Percentiles rank a stretch among this genome's conserved stretches.
These are phyloP conservation scores for Musa balbisiana DNA, from an alignment of 202 grass and related monocot species.

Conservation along the genomic window DNA sequence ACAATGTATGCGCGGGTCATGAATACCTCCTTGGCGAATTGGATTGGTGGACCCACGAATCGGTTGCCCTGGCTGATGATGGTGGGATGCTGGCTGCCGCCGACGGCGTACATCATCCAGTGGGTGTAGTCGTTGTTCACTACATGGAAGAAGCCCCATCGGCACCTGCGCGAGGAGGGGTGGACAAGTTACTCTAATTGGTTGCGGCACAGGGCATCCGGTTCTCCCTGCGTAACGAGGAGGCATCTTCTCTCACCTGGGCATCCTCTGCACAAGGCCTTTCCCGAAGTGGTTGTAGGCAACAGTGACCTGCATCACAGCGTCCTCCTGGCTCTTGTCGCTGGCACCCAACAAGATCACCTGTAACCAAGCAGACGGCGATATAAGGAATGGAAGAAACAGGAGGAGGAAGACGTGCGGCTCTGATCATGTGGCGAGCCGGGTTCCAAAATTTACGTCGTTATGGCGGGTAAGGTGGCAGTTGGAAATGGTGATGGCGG, in stretches of 20 bases:
- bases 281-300: slow-evolving; percentile 74
- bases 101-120: slow-evolving; percentile 79
- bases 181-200: too few relatives aligned
- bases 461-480: slow-evolving; percentile 18
- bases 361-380: slow-evolving; percentile 6
- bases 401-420: too few relatives aligned
- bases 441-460: background rate
- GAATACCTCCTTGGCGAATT: slow-evolving; percentile 36
- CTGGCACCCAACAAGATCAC: slow-evolving; percentile 68
- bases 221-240: too few relatives aligned
- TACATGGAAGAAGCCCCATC: slow-evolving; percentile 63
- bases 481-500: slow-evolving; percentile 25
- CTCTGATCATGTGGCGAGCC: too few relatives aligned
- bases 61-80: slow-evolving; percentile 86
- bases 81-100: slow-evolving; percentile 54
- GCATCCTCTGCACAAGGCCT: slow-evolving; percentile 70
- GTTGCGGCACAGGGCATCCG: too few relatives aligned
- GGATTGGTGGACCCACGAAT: slow-evolving; percentile 33
- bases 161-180: slow-evolving; percentile 15
- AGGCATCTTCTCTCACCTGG: slow-evolving; percentile 15
- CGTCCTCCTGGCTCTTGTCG: slow-evolving; percentile 30
- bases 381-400: background rate
- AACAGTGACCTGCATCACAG: slow-evolving; percentile 56
- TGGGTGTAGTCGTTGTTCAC: slow-evolving; percentile 92
- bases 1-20: too few relatives aligned